These are phyloP conservation scores for Aureobasidium pullulans DNA, from an alignment of 2,329 filamentous ascomycete genomes.

Conservation along the genomic window DNA sequence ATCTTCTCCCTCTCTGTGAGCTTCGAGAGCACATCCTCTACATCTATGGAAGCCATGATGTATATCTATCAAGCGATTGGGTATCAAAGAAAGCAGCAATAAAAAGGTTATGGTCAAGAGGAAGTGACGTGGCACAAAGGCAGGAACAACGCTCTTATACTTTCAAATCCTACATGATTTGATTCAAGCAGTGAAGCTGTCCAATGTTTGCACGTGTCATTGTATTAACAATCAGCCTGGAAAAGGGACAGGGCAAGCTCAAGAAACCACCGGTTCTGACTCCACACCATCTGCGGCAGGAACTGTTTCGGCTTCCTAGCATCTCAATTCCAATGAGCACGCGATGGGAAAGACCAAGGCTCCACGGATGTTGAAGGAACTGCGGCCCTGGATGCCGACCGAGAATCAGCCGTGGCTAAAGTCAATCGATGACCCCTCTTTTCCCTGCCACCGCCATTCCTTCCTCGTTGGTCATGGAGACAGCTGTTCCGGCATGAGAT, in stretches of 20 bases:
- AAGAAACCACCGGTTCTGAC: background rate
- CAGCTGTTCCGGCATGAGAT: background rate
- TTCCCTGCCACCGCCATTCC: background rate
- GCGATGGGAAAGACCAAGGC: background rate
- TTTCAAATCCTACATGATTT: background rate
- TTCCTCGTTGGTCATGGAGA: background rate
- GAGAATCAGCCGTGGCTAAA: constrained; percentile 2
- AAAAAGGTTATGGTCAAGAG: background rate
- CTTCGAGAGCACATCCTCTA: constrained; percentile 24
- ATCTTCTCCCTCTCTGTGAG: constrained; percentile 26
- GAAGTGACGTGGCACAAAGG: background rate
- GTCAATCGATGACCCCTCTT: background rate
- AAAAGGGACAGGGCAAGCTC: background rate
- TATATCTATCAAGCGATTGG: background rate
- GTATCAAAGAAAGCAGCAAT: background rate
- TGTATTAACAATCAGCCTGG: background rate
- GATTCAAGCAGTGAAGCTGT: background rate
- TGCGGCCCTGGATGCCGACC: background rate
- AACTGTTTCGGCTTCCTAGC: background rate
- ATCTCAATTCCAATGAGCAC: background rate
- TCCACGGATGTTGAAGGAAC: background rate
- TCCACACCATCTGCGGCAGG: background rate
- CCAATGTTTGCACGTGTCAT: background rate
- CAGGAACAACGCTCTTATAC: constrained; percentile 2
- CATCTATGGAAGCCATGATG: constrained; percentile 18